phyloP scores from a whole-genome alignment of 257 asterid species.

The Primulina tabacum region DNA sequence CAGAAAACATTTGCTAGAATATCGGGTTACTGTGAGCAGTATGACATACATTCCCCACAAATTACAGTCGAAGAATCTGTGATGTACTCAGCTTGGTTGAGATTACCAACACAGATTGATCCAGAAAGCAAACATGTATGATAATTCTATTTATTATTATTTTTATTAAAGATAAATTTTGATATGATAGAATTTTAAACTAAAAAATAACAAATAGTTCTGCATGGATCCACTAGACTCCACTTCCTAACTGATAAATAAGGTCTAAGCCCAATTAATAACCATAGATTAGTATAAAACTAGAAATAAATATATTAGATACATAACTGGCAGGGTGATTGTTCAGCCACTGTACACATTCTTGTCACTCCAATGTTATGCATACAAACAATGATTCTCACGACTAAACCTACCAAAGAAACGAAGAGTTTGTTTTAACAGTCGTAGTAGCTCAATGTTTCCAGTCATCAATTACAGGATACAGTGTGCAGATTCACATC shows the following conservation, averaged over 20 bases:
- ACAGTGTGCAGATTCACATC: no score
- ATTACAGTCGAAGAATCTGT: constrained; percentile 55
- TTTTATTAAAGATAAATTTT: no score
- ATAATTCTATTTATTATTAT: not conserved
- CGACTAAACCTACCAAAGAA: no score
- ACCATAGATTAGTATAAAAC: not conserved
- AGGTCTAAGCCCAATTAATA: not conserved
- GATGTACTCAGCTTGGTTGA: constrained; percentile 55
- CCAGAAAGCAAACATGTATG: constrained; percentile 42
- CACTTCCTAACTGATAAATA: not conserved
- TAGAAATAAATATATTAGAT: no score
- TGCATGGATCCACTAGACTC: not conserved
- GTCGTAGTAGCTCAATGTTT: no score
- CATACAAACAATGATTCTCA: no score
- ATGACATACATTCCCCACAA: constrained; percentile 56
- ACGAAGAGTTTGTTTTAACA: not conserved
- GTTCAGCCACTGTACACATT: no score
- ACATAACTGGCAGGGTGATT: no score
- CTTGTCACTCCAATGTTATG: no score
- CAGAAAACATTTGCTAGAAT: constrained; percentile 52
- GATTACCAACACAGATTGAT: constrained; percentile 41
- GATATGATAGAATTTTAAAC: not conserved
- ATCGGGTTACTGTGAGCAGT: constrained; percentile 55
- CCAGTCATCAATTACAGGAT: no score
- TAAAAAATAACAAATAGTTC: not conserved